Base-by-base conservation (phyloP, 2,329 filamentous ascomycete genomes). In the Microthyrium microscopicum region DNA sequence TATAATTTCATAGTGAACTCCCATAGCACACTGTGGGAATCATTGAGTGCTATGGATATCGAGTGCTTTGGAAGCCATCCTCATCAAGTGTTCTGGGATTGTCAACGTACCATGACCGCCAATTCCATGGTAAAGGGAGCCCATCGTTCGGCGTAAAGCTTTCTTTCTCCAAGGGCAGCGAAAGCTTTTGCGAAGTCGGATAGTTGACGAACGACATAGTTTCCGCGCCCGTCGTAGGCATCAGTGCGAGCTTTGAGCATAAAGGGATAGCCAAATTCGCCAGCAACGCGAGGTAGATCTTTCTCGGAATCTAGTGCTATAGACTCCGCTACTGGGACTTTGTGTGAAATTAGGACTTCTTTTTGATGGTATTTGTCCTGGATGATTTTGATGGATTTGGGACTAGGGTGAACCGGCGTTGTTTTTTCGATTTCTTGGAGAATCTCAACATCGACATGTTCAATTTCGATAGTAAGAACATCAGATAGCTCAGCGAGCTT, bases 361-460 rank as follows among this genome's bases (percentile, higher is more conserved):
- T 95, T 94, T 53, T 95, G 87, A 40, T 72, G 61, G 51, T 72
- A 94, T 61, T 95, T 95, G 61, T 95, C 83, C 61, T 94, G 87
- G 47, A 95, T 92, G 13, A 77, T 73, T 20, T 82, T 71, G 34
- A 95, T 68, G 2, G 85, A 92, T 56, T 73, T 71, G 78, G 82
- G 92, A 39, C 75, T 81, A 2, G 85, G 84, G 49, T 93, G 55
- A 16, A 73, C 60, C 17, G 13, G 6, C 17, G 21, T 33, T 34
- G 64, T 60, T 12, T 70, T 69, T 4, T 70, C 72, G 37, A 94
- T 73, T 49, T 91, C 80, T 55, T 93, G 82, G 4, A 94, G 68
- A 17, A 89, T 77, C 34, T 82, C 65, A n/a, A 83, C 89, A 54
- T 94, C 73, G 38, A 94, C 78, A 56, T 94, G 87, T 62, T 95